Evolutionary conservation across 1,139 yeast species (phyloP).

Genomic region (Starmera stellimalicola): DNA sequence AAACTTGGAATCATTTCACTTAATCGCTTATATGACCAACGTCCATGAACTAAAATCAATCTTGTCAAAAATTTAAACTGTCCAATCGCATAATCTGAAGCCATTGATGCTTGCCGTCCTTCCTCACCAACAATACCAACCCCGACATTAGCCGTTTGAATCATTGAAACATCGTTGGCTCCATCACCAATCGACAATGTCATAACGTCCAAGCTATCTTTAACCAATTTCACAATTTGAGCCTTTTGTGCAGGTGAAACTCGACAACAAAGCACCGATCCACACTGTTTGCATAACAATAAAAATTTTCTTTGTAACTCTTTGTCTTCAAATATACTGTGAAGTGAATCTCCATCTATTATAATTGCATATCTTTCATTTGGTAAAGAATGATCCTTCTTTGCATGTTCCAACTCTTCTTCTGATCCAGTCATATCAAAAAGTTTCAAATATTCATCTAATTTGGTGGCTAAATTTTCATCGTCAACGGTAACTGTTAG

Average conservation of each 20-base stretch:
- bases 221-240: constrained; percentile 81
- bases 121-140: constrained; percentile 98
- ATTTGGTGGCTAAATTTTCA: constrained; percentile 32
- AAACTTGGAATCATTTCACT: constrained; percentile 93
- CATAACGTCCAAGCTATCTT: constrained; percentile 72
- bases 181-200: constrained; percentile 97
- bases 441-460: constrained; percentile 52
- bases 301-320: constrained; percentile 61
- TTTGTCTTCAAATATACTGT: constrained; percentile 51
- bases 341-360: constrained; percentile 89
- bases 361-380: constrained; percentile 70
- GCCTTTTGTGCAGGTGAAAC: constrained; percentile 98
- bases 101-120: constrained; percentile 97
- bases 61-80: constrained; percentile 81
- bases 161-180: constrained; percentile 98
- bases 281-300: constrained; percentile 84
- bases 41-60: constrained; percentile 80
- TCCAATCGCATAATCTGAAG: constrained; percentile 97
- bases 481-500: constrained; percentile 51
- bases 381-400: constrained; percentile 69
- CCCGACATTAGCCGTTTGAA: constrained; percentile 96
- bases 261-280: constrained; percentile 89
- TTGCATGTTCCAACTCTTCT: constrained; percentile 51
- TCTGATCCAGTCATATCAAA: constrained; percentile 57
- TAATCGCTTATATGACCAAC: constrained; percentile 90